phyloP scores from a whole-genome alignment of 257 asterid genomes.

The Jaltomata sinuosa region DNA sequence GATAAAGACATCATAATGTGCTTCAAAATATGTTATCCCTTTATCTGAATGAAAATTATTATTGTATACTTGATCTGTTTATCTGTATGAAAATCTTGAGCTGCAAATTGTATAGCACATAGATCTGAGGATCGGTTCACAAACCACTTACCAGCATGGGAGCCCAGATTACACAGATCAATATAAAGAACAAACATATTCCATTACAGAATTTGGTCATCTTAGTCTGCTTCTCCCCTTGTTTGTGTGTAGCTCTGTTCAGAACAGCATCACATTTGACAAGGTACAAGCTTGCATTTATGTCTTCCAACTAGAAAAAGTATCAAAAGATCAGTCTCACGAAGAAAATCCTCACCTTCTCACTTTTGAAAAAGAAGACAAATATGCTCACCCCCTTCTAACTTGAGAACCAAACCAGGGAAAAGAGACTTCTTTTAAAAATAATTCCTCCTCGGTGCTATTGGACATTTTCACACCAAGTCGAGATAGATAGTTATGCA shows the following conservation, averaged over 20 bases:
- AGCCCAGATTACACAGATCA: slow-evolving; percentile 96
- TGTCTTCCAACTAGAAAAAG: slow-evolving; percentile 85
- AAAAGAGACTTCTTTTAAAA: background rate
- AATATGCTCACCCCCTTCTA: background rate
- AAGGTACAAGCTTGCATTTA: slow-evolving; percentile 94
- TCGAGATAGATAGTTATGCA: background rate
- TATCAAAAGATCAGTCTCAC: slow-evolving; percentile 13
- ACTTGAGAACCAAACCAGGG: background rate
- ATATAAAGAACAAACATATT: slow-evolving; percentile 74
- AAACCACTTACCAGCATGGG: slow-evolving; percentile 88
- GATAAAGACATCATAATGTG: background rate
- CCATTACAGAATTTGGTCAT: slow-evolving; percentile 96
- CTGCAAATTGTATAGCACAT: background rate
- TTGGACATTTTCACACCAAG: background rate
- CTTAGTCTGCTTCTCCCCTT: slow-evolving; percentile 84
- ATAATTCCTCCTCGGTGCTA: background rate
- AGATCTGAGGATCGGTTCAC: background rate
- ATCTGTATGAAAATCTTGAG: background rate
- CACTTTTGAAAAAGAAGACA: background rate
- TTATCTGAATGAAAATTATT: background rate
- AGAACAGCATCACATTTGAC: slow-evolving; percentile 91
- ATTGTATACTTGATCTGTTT: background rate
- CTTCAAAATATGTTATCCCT: background rate
- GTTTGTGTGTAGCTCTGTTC: slow-evolving; percentile 85
- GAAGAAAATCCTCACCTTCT: background rate